phyloP scores from a whole-genome alignment of 2,329 filamentous ascomycete genomes.

The Talaromyces atroroseus region DNA sequence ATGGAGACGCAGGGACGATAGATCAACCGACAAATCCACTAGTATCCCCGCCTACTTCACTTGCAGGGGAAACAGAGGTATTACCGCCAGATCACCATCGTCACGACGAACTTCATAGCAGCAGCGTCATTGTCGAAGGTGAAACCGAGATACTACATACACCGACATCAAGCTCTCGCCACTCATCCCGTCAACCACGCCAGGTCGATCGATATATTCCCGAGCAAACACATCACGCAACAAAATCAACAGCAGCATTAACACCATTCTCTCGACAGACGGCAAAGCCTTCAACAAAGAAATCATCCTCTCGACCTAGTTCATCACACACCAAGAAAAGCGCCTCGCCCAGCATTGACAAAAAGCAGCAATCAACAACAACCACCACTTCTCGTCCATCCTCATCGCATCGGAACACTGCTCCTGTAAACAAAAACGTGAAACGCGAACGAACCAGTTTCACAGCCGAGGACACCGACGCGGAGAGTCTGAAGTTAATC shows the following conservation, averaged over 20 bases:
- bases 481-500: conserved; percentile 40
- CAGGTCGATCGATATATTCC: conserved; percentile 36
- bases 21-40: conserved; percentile 34
- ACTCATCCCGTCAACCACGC: conserved; percentile 42
- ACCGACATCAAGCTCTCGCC: conserved; percentile 38
- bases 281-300: conserved; percentile 20
- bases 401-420: neutral
- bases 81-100: conserved; percentile 17
- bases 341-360: conserved; percentile 32
- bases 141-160: conserved; percentile 25
- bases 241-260: conserved; percentile 19
- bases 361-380: conserved; percentile 24
- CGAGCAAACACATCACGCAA: conserved; percentile 21
- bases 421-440: conserved; percentile 18
- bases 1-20: conserved; percentile 21
- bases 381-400: neutral
- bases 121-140: conserved; percentile 19
- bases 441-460: conserved; percentile 24
- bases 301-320: conserved; percentile 31
- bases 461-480: conserved; percentile 32
- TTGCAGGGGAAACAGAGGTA: conserved; percentile 37
- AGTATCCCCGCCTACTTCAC: conserved; percentile 42
- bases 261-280: neutral
- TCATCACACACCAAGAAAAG: conserved; percentile 36
- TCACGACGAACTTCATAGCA: conserved; percentile 24